These are phyloP conservation scores for Aspergillus nidulans DNA, from an alignment of 495 filamentous ascomycete species.

Conservation along the genomic window DNA sequence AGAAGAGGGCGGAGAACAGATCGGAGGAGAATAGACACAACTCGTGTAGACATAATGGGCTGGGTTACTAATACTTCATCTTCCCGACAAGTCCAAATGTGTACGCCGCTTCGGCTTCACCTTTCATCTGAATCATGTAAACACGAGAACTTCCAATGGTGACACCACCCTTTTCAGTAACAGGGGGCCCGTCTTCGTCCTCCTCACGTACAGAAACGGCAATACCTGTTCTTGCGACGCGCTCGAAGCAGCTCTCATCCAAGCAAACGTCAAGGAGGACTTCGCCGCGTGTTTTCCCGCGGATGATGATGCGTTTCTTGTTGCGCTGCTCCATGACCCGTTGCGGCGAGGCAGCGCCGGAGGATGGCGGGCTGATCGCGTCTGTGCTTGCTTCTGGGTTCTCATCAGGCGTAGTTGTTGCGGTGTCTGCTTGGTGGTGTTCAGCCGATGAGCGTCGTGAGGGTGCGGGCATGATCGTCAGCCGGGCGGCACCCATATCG, in stretches of 20 bases:
- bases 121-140: constrained; percentile 80
- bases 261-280: constrained; percentile 79
- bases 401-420: constrained; percentile 15
- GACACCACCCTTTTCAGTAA: constrained; percentile 67
- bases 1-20: not conserved
- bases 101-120: constrained; percentile 56
- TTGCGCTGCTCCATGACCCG: constrained; percentile 56
- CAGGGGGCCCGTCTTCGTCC: constrained; percentile 59
- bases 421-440: constrained; percentile 36
- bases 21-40: not conserved
- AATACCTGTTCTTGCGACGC: constrained; percentile 77
- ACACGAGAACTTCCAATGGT: constrained; percentile 62
- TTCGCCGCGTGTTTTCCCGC: constrained; percentile 60
- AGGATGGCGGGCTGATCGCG: constrained; percentile 23
- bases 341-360: constrained; percentile 35
- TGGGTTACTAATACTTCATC: constrained; percentile 47
- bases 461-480: constrained; percentile 73
- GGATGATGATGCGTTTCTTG: constrained; percentile 80
- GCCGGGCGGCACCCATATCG: constrained; percentile 77
- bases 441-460: constrained; percentile 27
- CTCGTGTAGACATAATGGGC: not conserved
- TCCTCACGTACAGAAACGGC: constrained; percentile 85
- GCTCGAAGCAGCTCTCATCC: constrained; percentile 76
- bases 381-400: constrained; percentile 6
- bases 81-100: constrained; percentile 60